phyloP scores from a whole-genome alignment of 164 flowering plant species.

The Piper betle region DNA sequence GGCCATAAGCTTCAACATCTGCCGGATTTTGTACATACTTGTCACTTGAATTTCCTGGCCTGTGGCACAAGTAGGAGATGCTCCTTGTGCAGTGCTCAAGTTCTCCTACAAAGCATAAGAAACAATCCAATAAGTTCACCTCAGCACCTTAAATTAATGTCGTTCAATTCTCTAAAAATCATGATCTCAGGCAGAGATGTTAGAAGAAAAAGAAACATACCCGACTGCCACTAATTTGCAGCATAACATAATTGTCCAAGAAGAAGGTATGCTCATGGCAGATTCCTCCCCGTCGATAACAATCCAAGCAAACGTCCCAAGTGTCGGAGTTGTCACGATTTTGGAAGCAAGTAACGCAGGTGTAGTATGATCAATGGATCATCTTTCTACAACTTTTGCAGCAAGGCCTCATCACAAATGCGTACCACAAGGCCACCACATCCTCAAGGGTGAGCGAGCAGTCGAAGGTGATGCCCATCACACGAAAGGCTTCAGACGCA shows the following conservation, averaged over 20 bases:
- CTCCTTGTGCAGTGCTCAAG: not conserved
- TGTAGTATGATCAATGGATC: conserved; percentile 3
- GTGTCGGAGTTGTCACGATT: not conserved
- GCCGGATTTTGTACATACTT: not conserved
- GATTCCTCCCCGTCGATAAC: not conserved
- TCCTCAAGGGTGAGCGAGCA: not conserved
- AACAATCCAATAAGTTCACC: too few species aligned
- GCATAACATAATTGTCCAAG: conserved; percentile 2
- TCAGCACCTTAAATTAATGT: too few species aligned
- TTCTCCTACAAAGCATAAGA: not conserved
- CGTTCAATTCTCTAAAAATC: not conserved
- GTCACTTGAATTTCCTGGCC: not conserved
- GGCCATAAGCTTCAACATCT: not conserved
- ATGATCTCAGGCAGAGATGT: not conserved
- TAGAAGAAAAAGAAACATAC: not conserved
- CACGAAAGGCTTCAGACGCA: not conserved
- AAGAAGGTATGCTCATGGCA: not conserved
- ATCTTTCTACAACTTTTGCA: not conserved
- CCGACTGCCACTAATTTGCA: not conserved
- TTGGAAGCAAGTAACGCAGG: not conserved
- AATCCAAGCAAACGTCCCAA: not conserved
- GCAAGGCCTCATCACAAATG: conserved; percentile 1
- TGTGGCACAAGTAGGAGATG: not conserved
- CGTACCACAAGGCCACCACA: conserved; percentile 4
- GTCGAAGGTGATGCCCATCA: not conserved